Evolutionary conservation across 1,284 basidiomycete species (phyloP), one percentile per base, ranked within the genome.

Genomic region (Cutaneotrichosporon sp.): DNA sequence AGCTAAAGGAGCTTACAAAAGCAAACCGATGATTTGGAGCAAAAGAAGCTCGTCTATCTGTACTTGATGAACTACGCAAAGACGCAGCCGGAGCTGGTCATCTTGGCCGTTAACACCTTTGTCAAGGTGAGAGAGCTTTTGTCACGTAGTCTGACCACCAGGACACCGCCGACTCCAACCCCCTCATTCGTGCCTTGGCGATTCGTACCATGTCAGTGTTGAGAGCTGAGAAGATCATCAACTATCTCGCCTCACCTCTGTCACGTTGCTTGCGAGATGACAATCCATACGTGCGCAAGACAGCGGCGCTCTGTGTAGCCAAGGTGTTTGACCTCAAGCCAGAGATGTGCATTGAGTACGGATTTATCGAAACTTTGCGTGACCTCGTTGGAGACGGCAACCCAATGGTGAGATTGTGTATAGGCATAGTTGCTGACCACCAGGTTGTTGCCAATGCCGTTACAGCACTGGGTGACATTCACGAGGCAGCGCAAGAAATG

Each of bases 31-130:
- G 76, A 77, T 53, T 62, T 77, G 36, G 76, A 77, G 62, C 75
- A 77, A 66, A 77, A 77, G 66, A 77, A 77, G 64, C 65, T 98
- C 42, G 94, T 97, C 21, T 98, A 98, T 69, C 84, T 97, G 42
- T 98, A 97, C 74, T 84, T 97, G 55, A 97, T 97, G 86, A 96
- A 97, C 78, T 97, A 97, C 67, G 92, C 93, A 47, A 96, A 96
- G 73, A 93, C 94, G 0, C 94, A 98, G 71, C 94, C 96, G 0
- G 94, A 98, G 73, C 82, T 88, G 22, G 94, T 97, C 74, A 97
- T 98, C 70, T 83, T 98, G 44, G 94, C 94, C 14, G 93, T 98
- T 61, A 98, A 98, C 73, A 98, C 94, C 1, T 98, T 98, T 69
- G 94, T 98, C 64, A 83, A 83, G 74, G 80, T 78, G 33, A 10